These are phyloP conservation scores for Coniochaeta sp. DNA, from an alignment of 2,329 filamentous ascomycete genomes.

Conservation along the genomic window DNA sequence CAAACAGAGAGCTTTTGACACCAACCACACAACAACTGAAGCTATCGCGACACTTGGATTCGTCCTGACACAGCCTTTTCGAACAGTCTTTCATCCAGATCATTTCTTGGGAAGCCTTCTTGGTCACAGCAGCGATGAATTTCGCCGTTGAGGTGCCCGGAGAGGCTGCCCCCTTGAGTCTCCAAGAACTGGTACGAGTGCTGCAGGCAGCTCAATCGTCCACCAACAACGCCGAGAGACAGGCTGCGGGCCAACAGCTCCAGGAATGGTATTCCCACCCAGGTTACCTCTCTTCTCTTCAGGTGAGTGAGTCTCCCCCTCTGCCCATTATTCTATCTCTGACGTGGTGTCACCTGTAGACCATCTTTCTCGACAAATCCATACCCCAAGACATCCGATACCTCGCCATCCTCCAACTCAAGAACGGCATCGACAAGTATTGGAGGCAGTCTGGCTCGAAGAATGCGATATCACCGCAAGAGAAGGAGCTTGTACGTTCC, in stretches of 20 bases:
- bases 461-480: constrained; percentile 64
- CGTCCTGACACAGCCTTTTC: no score
- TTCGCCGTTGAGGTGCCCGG: constrained; percentile 73
- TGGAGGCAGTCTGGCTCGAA: constrained; percentile 63
- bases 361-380: constrained; percentile 73
- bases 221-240: constrained; percentile 53
- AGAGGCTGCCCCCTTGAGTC: constrained; percentile 66
- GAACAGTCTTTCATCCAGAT: no score
- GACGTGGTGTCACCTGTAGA: constrained; percentile 35
- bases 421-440: constrained; percentile 92
- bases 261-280: constrained; percentile 61
- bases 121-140: constrained; percentile 41
- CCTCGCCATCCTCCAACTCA: constrained; percentile 86
- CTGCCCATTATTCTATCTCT: not conserved
- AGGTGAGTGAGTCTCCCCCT: constrained; percentile 37
- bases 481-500: constrained; percentile 70
- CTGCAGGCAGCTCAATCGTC: constrained; percentile 55
- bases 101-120: not conserved
- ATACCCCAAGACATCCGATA: constrained; percentile 75
- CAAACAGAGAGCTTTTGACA: not conserved
- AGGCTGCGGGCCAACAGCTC: constrained; percentile 64
- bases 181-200: constrained; percentile 56
- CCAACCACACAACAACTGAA: not conserved
- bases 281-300: constrained; percentile 62
- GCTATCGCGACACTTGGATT: not conserved